phyloP scores from a whole-genome alignment of 768 basidiomycete genomes.

The Candolleomyces aberdarensis region DNA sequence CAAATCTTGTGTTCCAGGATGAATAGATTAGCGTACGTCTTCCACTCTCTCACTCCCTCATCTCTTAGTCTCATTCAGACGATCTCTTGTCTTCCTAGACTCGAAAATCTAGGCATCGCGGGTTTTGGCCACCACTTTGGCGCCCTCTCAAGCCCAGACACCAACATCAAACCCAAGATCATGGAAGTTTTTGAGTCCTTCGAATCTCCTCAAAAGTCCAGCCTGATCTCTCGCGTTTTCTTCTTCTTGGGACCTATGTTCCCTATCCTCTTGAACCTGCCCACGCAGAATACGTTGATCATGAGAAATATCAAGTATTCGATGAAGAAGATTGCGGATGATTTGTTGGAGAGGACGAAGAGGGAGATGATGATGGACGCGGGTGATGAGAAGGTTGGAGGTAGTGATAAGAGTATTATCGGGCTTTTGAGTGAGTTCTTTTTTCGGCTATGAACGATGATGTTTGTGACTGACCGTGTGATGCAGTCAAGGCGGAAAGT shows the following conservation, averaged over 20 bases:
- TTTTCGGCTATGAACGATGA: not conserved
- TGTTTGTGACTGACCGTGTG: not conserved
- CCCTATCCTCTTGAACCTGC: constrained; percentile 33
- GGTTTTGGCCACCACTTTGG: constrained; percentile 60
- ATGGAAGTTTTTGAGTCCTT: constrained; percentile 39
- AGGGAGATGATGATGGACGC: constrained; percentile 26
- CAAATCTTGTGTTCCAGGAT: constrained; percentile 25
- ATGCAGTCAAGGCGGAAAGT: constrained; percentile 33
- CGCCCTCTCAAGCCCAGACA: constrained; percentile 30
- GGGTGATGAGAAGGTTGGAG: constrained; percentile 8
- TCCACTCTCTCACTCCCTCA: too few species aligned
- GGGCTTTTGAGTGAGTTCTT: constrained; percentile 28
- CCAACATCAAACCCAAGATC: constrained; percentile 39
- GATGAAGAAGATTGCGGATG: constrained; percentile 37
- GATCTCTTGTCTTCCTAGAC: constrained; percentile 23
- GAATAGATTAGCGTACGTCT: constrained; percentile 41
- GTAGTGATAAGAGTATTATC: constrained; percentile 39
- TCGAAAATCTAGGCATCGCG: constrained; percentile 57
- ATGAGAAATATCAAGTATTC: constrained; percentile 27
- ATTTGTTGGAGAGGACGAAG: constrained; percentile 32
- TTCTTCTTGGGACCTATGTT: constrained; percentile 34
- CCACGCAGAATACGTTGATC: constrained; percentile 30
- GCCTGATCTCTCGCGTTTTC: constrained; percentile 24
- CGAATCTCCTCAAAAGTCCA: constrained; percentile 19
- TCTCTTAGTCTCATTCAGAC: too few species aligned